A percentile compares a stretch with the other conserved stretches of the same genome.
phyloP scores from a whole-genome alignment of 2,329 filamentous ascomycete species.

The Verticillium klebahnii region DNA sequence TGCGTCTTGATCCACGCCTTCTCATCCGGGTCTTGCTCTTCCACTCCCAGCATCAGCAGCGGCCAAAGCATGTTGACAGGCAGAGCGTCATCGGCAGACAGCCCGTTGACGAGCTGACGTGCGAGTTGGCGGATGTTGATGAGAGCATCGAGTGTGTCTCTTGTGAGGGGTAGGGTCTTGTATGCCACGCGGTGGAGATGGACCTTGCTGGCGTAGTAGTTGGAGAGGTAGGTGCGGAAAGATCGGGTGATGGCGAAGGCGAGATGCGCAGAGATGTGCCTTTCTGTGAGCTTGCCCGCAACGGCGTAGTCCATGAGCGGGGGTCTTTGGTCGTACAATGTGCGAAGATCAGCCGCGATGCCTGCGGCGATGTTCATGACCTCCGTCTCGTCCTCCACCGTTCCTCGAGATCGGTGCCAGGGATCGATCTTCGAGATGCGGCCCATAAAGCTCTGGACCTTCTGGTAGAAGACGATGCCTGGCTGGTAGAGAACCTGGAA shows the following conservation, averaged over 20 bases:
- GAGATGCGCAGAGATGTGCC: conserved; percentile 42
- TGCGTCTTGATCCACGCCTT: conserved; percentile 45
- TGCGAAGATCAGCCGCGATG: conserved; percentile 45
- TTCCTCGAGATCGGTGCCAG: conserved; percentile 51
- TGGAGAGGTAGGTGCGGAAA: conserved; percentile 52
- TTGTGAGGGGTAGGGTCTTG: conserved; percentile 45
- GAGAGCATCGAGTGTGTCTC: conserved; percentile 42
- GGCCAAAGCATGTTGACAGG: conserved; percentile 56
- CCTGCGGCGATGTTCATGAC: conserved; percentile 49
- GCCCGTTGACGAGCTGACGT: conserved; percentile 35
- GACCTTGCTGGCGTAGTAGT: conserved; percentile 51
- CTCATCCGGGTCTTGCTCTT: conserved; percentile 45
- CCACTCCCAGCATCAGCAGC: conserved; percentile 49
- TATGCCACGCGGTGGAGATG: conserved; percentile 55
- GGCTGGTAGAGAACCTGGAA: conserved; percentile 53
- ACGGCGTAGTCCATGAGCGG: conserved; percentile 52
- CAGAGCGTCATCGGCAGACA: conserved; percentile 37
- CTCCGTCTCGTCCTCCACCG: conserved; percentile 53
- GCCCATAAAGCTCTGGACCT: conserved; percentile 53
- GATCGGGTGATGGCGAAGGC: conserved; percentile 45
- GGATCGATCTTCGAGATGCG: conserved; percentile 52
- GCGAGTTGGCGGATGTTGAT: conserved; percentile 43
- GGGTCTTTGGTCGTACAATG: conserved; percentile 45
- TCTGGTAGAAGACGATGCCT: conserved; percentile 52
- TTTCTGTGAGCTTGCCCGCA: conserved; percentile 42